Conservation (phyloP, 106 monocot genomes). For the Dendrobium catenatum region DNA sequence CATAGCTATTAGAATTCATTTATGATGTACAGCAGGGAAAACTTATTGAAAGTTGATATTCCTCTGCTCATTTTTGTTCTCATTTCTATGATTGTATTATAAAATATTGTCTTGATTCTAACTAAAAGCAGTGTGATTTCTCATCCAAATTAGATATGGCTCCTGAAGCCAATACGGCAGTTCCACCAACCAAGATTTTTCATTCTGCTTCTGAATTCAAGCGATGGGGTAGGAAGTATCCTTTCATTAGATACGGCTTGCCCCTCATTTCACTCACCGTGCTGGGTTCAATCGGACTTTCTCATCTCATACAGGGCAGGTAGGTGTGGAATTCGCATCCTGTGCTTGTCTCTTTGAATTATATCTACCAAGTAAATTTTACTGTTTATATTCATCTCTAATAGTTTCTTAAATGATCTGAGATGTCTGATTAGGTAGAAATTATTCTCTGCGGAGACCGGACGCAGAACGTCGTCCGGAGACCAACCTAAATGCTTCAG, state of each 20-base stretch:
- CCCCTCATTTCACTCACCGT: constrained; percentile 80
- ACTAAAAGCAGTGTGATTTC: background rate
- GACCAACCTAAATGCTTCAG: no score
- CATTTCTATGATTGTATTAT: background rate
- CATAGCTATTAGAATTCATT: background rate
- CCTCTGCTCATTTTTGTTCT: background rate
- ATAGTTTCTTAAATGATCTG: background rate
- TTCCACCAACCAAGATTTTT: constrained; percentile 20
- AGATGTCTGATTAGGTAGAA: background rate
- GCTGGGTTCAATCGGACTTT: constrained; percentile 78
- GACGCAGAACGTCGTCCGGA: no score
- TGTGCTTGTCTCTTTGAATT: background rate
- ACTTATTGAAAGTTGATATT: background rate
- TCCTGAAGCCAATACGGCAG: constrained; percentile 16
- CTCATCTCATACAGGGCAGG: constrained; percentile 88
- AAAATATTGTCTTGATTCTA: background rate
- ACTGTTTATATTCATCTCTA: background rate
- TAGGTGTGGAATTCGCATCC: constrained; percentile 12
- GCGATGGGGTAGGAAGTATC: constrained; percentile 74
- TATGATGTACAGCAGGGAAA: background rate
- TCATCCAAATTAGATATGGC: background rate
- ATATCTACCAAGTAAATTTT: background rate
- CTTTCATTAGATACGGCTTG: constrained; percentile 78
- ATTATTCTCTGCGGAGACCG: no score
- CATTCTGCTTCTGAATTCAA: constrained; percentile 56